Conservation (phyloP, 768 basidiomycete species). For the Candolleomyces eurysporus region DNA sequence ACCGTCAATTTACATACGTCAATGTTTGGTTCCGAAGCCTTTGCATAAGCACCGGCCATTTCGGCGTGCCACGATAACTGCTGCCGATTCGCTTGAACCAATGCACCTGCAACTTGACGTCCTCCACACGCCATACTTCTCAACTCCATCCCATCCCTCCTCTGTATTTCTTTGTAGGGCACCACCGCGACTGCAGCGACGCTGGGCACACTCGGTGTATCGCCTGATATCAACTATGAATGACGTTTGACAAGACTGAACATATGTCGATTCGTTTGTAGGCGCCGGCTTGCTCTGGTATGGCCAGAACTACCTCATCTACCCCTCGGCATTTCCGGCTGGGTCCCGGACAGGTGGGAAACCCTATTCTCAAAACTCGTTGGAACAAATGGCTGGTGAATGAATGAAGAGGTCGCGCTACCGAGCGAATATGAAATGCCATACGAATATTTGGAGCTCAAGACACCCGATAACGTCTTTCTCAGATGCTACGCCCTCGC, state of each 20-base stretch:
- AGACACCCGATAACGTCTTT: slow-evolving; percentile 68
- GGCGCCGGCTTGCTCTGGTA: slow-evolving; percentile 78
- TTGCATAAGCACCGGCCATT: too few species aligned
- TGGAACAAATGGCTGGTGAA: neutral
- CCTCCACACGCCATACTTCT: too few species aligned
- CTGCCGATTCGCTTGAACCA: too few species aligned
- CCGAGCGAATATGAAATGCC: slow-evolving; percentile 71
- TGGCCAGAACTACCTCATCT: slow-evolving; percentile 87
- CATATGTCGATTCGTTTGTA: slow-evolving; percentile 22
- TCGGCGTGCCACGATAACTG: slow-evolving; percentile 36
- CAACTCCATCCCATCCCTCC: neutral
- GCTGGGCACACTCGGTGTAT: slow-evolving; percentile 54
- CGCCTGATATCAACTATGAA: neutral
- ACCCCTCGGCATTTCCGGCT: slow-evolving; percentile 76
- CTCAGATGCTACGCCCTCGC: slow-evolving; percentile 77
- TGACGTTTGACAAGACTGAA: neutral
- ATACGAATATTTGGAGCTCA: slow-evolving; percentile 72
- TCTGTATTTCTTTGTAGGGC: slow-evolving; percentile 41
- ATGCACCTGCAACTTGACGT: too few species aligned
- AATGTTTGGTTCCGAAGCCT: too few species aligned
- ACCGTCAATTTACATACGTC: slow-evolving; percentile 33
- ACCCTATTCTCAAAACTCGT: neutral
- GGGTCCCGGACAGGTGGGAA: slow-evolving; percentile 72
- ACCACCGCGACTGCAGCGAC: slow-evolving; percentile 55
- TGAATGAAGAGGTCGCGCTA: slow-evolving; percentile 56